Evolutionary conservation across 2,329 filamentous ascomycete species (phyloP), one percentile per base, ranked within the genome.

Genomic region (Colletotrichum tanaceti): DNA sequence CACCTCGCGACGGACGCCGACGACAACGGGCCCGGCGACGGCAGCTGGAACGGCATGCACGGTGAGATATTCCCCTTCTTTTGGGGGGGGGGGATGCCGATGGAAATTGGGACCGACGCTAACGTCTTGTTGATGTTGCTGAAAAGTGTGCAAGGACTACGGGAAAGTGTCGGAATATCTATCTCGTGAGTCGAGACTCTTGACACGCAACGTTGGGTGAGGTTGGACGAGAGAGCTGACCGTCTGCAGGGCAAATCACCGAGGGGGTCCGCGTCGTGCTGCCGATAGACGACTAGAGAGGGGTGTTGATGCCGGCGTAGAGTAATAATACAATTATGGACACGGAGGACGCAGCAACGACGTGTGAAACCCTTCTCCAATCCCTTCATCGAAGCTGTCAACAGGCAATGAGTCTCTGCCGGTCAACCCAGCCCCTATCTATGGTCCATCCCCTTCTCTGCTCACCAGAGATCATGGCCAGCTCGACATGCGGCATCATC

Each of bases 1-100:
- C 75, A 78, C 10, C 75, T 76, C 66, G 78, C 77, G 2, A 78
- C 77, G 3, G 81, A 81, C 65, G 75, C 79, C 0, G 76, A 78
- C 55, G 76, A 81, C 53, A 79, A 79, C 44, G 78, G 80, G 66
- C 58, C 79, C 70, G 63, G 70, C 44, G 74, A 76, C 4, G 80
- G 80, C 16, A 80, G 79, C 20, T 82, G 80, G 80, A 80, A 80
- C 59, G 79, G 78, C 0, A 79, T 79, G 68, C 80, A 82, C 59
- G 77, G 78, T 79, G 71, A 68, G 76, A 49, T 20, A 3, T 10
- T n/a, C 18, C 44, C 2, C n/a, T 4, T 9, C 43, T 4, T 18
- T 2, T 5, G 47, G 44, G 43, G 43, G n/a, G n/a, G n/a, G n/a
- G n/a, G n/a, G n/a, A n/a, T n/a, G n/a, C n/a, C n/a, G n/a, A n/a